Conservation (phyloP, 1,139 yeast species). For the Sporopachydermia cereana region DNA sequence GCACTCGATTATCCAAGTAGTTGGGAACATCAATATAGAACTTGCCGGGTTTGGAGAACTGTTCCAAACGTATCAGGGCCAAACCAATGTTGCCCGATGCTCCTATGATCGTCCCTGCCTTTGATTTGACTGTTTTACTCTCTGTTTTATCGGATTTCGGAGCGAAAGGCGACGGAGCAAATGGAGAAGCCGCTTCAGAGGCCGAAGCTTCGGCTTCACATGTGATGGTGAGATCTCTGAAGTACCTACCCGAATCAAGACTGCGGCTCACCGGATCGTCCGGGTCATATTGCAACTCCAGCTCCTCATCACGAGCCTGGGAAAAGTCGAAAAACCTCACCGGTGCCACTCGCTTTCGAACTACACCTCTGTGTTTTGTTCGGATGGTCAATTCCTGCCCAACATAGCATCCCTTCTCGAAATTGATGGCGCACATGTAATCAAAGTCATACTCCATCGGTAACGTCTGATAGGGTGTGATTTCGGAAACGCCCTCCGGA, state of each 20-base stretch:
- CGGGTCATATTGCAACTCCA: constrained; percentile 5
- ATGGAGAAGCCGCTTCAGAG: constrained; percentile 9
- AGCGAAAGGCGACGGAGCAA: constrained; percentile 22
- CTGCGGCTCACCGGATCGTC: constrained; percentile 6
- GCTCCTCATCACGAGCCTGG: constrained; percentile 11
- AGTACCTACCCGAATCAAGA: neutral
- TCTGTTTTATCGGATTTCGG: constrained; percentile 14
- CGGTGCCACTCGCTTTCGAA: constrained; percentile 74
- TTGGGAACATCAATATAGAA: constrained; percentile 23
- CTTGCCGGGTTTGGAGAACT: constrained; percentile 26
- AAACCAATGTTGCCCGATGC: constrained; percentile 54
- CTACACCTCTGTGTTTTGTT: constrained; percentile 71
- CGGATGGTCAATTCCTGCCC: constrained; percentile 94
- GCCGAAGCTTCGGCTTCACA: constrained; percentile 8
- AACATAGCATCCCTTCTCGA: constrained; percentile 88
- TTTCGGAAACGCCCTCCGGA: constrained; percentile 44
- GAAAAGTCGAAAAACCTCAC: constrained; percentile 34
- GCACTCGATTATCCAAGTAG: constrained; percentile 12
- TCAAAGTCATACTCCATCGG: constrained; percentile 86
- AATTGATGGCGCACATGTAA: constrained; percentile 68
- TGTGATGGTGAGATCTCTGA: constrained; percentile 11
- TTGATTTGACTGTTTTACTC: constrained; percentile 18
- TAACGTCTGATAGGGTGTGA: constrained; percentile 38
- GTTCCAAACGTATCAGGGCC: constrained; percentile 42
- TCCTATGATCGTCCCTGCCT: constrained; percentile 47